A percentile compares a stretch with the other conserved stretches of the same genome.
Conservation (phyloP, 2,329 filamentous ascomycete species). For the Botrytis byssoidea region DNA sequence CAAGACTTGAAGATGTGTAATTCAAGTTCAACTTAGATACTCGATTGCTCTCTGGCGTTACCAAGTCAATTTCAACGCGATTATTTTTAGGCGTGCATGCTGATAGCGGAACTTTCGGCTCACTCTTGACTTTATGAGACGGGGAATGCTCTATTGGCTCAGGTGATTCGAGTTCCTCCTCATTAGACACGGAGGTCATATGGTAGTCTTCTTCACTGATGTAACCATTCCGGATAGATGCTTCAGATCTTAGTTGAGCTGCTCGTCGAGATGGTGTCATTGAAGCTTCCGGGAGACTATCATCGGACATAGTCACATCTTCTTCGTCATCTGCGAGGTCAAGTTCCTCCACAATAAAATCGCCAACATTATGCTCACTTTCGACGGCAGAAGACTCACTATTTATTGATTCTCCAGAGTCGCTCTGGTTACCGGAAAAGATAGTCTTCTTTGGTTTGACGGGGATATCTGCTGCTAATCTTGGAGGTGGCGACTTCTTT, state of each 20-base stretch:
- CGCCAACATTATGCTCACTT: conserved; percentile 47
- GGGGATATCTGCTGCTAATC: conserved; percentile 18
- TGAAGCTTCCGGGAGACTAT: not conserved
- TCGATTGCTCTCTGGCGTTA: conserved; percentile 3
- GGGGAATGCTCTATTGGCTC: not conserved
- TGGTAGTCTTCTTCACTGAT: not conserved
- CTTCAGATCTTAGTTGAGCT: not conserved
- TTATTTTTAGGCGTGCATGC: not conserved
- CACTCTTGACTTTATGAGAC: not conserved
- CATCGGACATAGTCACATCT: conserved; percentile 26
- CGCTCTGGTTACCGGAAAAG: conserved; percentile 23
- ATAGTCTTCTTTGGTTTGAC: conserved; percentile 23
- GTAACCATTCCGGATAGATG: not conserved
- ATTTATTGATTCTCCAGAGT: conserved; percentile 32
- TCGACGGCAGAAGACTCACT: conserved; percentile 26
- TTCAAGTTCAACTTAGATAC: not conserved
- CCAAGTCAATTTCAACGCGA: not conserved
- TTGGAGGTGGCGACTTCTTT: conserved; percentile 45
- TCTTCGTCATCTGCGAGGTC: conserved; percentile 33
- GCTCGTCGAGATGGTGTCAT: not conserved
- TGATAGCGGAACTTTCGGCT: not conserved
- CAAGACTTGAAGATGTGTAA: not conserved
- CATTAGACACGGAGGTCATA: not conserved
- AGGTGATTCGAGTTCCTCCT: not conserved
- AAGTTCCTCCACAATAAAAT: conserved; percentile 49